Conservation (phyloP, 2,329 filamentous ascomycete genomes). For the Nothophoma quercina region DNA sequence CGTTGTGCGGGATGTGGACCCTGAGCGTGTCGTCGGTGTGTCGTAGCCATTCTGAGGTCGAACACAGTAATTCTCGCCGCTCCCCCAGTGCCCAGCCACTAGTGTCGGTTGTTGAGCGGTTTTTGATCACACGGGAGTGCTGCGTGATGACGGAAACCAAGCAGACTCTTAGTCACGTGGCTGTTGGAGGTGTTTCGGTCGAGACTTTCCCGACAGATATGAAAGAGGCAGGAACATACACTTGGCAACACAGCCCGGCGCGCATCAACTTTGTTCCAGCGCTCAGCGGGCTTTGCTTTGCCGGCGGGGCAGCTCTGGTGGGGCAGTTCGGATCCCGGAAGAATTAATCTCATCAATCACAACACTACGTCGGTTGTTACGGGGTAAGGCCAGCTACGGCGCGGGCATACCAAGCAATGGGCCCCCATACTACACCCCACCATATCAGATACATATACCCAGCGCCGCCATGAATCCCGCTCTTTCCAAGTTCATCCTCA, state of each 20-base stretch:
- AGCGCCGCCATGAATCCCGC: slow-evolving; percentile 46
- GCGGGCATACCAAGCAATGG: slow-evolving; percentile 18
- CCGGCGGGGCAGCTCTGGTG: slow-evolving; percentile 33
- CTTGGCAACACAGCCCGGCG: slow-evolving; percentile 24
- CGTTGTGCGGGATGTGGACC: slow-evolving; percentile 23
- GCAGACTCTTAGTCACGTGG: slow-evolving; percentile 20
- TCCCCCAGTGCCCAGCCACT: slow-evolving; percentile 2
- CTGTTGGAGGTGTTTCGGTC: slow-evolving; percentile 19
- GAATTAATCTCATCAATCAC: slow-evolving; percentile 48
- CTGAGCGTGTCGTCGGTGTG: slow-evolving; percentile 20
- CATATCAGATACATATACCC: slow-evolving; percentile 37
- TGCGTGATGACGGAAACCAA: slow-evolving; percentile 28
- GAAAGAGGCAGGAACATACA: slow-evolving; percentile 17
- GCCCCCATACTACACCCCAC: slow-evolving; percentile 17
- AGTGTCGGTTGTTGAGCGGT: slow-evolving; percentile 19
- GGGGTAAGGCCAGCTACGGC: slow-evolving; percentile 8
- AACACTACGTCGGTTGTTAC: slow-evolving; percentile 19
- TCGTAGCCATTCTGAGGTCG: slow-evolving; percentile 17
- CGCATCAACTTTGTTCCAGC: slow-evolving; percentile 25
- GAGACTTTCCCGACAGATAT: slow-evolving; percentile 26
- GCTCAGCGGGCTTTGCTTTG: slow-evolving; percentile 21
- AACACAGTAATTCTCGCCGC: slow-evolving; percentile 43
- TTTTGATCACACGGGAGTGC: slow-evolving; percentile 24
- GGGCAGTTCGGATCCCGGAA: slow-evolving; percentile 38
- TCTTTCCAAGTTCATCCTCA: slow-evolving; percentile 51